These are phyloP conservation scores for Phlebiopsis gigantea DNA, from an alignment of 768 basidiomycete species.

Conservation along the genomic window DNA sequence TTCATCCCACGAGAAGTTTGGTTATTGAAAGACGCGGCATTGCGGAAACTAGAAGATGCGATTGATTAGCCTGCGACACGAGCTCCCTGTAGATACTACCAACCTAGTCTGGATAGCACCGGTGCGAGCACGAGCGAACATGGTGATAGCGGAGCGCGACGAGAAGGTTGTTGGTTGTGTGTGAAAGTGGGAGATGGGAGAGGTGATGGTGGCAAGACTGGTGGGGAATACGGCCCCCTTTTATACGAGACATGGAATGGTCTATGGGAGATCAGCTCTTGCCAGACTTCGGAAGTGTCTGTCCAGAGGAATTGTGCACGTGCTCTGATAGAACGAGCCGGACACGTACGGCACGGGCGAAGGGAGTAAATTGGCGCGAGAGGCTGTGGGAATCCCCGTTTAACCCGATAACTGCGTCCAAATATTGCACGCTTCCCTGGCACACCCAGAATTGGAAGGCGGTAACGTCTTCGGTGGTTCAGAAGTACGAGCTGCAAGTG, in stretches of 20 bases:
- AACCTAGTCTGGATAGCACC: slow-evolving; percentile 12
- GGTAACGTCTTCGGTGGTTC: too few species aligned
- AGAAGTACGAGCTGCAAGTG: too few species aligned
- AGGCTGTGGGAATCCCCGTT: background rate
- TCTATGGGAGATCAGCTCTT: background rate
- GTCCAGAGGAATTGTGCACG: background rate
- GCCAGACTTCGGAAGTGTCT: background rate
- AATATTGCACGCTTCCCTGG: too few species aligned
- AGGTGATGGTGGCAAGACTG: background rate
- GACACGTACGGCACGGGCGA: background rate
- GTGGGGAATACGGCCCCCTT: background rate
- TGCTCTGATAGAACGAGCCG: background rate
- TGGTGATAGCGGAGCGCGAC: background rate
- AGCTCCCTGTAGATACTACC: background rate
- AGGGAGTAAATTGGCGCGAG: background rate
- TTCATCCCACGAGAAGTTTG: slow-evolving; percentile 22
- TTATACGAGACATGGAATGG: slow-evolving; percentile 6
- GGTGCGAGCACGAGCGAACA: slow-evolving; percentile 13
- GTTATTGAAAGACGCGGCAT: slow-evolving; percentile 10
- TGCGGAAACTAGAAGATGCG: slow-evolving; percentile 7
- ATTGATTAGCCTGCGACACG: background rate
- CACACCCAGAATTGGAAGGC: too few species aligned
- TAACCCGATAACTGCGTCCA: background rate
- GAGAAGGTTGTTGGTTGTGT: background rate
- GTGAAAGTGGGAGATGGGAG: background rate